These are phyloP conservation scores for Pythium oligandrum DNA, from an alignment of 352 stramenopile species.

Conservation along the genomic window DNA sequence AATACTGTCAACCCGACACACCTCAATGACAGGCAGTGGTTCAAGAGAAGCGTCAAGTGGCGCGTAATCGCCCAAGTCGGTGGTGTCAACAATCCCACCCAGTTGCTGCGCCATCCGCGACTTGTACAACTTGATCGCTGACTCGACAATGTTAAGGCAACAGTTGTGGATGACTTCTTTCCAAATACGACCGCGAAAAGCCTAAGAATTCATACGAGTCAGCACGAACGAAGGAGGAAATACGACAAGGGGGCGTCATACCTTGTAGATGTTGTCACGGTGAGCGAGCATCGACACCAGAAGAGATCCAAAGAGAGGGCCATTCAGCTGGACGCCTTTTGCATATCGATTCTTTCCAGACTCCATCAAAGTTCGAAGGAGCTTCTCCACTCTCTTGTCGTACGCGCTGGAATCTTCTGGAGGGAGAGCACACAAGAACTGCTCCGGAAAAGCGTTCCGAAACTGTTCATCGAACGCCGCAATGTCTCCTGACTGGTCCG, in stretches of 20 bases:
- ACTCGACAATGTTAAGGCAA: slow-evolving; percentile 77
- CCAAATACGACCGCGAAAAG: slow-evolving; percentile 62
- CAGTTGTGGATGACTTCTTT: slow-evolving; percentile 79
- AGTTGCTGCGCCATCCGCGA: slow-evolving; percentile 64
- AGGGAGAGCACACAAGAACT: slow-evolving; percentile 51
- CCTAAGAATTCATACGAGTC: slow-evolving; percentile 20
- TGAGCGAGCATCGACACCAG: slow-evolving; percentile 73
- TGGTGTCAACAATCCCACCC: slow-evolving; percentile 60
- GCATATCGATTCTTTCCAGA: slow-evolving; percentile 62
- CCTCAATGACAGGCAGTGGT: slow-evolving; percentile 30
- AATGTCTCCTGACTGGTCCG: slow-evolving; percentile 22
- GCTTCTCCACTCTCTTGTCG: slow-evolving; percentile 62
- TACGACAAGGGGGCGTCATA: slow-evolving; percentile 7
- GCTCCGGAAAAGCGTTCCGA: slow-evolving; percentile 41
- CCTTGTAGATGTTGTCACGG: slow-evolving; percentile 59
- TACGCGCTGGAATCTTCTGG: slow-evolving; percentile 33
- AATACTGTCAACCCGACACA: slow-evolving; percentile 11
- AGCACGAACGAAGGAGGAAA: too few relatives aligned
- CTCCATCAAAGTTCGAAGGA: slow-evolving; percentile 46
- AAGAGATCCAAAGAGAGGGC: slow-evolving; percentile 60
- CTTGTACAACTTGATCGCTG: slow-evolving; percentile 77
- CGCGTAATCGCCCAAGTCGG: slow-evolving; percentile 56
- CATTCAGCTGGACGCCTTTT: slow-evolving; percentile 68
- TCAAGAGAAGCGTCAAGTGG: slow-evolving; percentile 29
- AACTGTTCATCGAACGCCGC: slow-evolving; percentile 37